Evolutionary conservation across 441 rosid genomes (phyloP).

Genomic region (Theobroma grandiflorum): DNA sequence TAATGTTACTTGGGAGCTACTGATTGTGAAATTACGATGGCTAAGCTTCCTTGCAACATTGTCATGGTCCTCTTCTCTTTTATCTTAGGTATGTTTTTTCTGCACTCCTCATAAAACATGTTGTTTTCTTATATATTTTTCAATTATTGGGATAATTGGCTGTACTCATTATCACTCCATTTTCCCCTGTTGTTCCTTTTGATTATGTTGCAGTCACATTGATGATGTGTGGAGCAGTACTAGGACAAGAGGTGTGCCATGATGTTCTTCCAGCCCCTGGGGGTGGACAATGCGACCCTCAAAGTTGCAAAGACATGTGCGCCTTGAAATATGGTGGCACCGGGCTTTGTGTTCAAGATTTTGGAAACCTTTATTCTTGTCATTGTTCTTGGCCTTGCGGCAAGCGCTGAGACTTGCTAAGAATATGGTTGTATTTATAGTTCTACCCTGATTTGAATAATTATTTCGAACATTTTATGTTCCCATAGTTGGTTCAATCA

Average conservation of each 20-base stretch:
- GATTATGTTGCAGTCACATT: background rate
- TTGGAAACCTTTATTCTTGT: background rate
- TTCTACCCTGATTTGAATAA: background rate
- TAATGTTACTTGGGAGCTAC: background rate
- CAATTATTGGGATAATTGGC: background rate
- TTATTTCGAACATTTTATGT: background rate
- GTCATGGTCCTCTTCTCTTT: background rate
- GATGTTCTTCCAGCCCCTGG: background rate
- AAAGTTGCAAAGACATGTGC: background rate
- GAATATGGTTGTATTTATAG: background rate
- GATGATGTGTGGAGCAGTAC: background rate
- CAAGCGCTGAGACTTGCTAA: background rate
- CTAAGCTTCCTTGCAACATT: background rate
- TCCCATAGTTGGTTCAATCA: background rate
- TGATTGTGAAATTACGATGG: background rate
- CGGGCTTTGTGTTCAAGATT: background rate
- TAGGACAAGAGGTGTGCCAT: constrained; percentile 1
- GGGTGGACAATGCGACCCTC: background rate
- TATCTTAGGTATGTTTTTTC: background rate
- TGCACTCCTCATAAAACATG: background rate
- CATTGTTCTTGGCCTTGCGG: constrained; percentile 10
- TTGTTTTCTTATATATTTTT: no score
- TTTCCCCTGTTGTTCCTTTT: background rate
- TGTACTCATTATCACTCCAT: background rate
- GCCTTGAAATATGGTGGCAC: background rate